A percentile compares a stretch with the other conserved stretches of the same genome.
phyloP scores from a whole-genome alignment of 73 alveolate genomes.

The Halteria grandinella region DNA sequence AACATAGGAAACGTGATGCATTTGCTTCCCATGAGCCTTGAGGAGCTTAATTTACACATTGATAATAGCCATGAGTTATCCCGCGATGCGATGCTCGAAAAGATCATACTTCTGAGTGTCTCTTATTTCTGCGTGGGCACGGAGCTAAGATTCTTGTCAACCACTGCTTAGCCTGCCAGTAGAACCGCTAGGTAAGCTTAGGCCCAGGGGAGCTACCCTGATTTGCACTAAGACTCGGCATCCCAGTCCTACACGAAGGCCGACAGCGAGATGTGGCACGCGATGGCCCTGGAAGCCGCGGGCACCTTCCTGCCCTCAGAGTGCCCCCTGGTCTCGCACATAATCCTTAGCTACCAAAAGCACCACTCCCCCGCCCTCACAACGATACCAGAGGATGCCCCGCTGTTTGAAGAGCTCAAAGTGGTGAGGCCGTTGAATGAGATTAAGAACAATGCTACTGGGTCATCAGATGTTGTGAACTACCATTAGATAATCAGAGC shows the following conservation, averaged over 20 bases:
- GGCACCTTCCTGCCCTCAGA: conserved; percentile 66
- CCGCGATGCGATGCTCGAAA: conserved; percentile 93
- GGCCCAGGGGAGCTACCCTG: conserved; percentile 39
- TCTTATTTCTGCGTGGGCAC: conserved; percentile 92
- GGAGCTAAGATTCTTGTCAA: conserved; percentile 83
- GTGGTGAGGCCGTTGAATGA: conserved; percentile 70
- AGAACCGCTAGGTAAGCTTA: conserved; percentile 14
- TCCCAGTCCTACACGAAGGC: conserved; percentile 48
- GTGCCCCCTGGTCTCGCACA: conserved; percentile 66
- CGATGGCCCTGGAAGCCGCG: conserved; percentile 62
- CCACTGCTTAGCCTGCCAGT: conserved; percentile 8
- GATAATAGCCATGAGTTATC: conserved; percentile 88
- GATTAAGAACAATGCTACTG: background rate
- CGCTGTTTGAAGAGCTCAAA: conserved; percentile 57
- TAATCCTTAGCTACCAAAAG: conserved; percentile 60
- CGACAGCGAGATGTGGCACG: conserved; percentile 76
- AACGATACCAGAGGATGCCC: conserved; percentile 68
- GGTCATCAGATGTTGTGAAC: conserved; percentile 30
- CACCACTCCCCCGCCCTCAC: conserved; percentile 72
- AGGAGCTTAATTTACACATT: conserved; percentile 84
- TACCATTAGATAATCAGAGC: conserved; percentile 43
- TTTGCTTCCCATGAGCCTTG: conserved; percentile 83
- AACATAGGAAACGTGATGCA: conserved; percentile 94
- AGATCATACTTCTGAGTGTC: conserved; percentile 84
- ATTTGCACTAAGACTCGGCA: no score